Percentiles rank a stretch among this genome's conserved stretches.
Evolutionary conservation across 495 filamentous ascomycete genomes (phyloP).

Genomic region (Aspergillus bridgeri): DNA sequence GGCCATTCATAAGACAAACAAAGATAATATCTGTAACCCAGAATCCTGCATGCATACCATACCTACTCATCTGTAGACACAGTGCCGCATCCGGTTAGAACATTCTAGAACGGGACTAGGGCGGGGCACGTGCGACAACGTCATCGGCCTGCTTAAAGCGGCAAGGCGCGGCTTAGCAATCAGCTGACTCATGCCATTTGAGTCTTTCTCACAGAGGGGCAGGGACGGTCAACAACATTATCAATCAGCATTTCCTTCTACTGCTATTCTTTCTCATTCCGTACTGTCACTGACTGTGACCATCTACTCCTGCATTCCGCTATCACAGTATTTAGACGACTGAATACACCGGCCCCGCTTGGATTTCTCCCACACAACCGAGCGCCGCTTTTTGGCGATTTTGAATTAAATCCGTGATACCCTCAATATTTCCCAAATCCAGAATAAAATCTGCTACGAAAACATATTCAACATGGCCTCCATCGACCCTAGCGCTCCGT

Average conservation of each 20-base stretch:
- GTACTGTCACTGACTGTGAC: not conserved
- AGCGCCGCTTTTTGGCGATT: not conserved
- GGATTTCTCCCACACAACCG: not conserved
- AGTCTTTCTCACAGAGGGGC: not conserved
- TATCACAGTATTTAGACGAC: not conserved
- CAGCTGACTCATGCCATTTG: not conserved
- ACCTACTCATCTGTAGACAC: not conserved
- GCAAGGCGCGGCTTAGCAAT: not conserved
- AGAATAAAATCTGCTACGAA: not conserved
- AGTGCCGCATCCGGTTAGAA: not conserved
- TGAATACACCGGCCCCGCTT: not conserved
- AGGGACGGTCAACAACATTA: not conserved
- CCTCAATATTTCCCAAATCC: not conserved
- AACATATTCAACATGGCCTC: conserved; percentile 2
- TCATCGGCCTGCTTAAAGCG: not conserved
- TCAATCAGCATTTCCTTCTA: not conserved
- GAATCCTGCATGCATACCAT: too few relatives aligned
- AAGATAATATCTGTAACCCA: too few relatives aligned
- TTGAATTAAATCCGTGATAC: conserved; percentile 5
- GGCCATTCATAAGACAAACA: too few relatives aligned
- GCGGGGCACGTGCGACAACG: conserved; percentile 8
- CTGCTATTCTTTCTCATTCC: not conserved
- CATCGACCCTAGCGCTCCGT: conserved; percentile 6
- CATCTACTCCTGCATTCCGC: not conserved
- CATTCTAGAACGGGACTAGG: conserved; percentile 11